Percentiles rank a stretch among this genome's conserved stretches.
Conservation (phyloP, 2,329 filamentous ascomycete species). For the Achaetomium macrosporum region DNA sequence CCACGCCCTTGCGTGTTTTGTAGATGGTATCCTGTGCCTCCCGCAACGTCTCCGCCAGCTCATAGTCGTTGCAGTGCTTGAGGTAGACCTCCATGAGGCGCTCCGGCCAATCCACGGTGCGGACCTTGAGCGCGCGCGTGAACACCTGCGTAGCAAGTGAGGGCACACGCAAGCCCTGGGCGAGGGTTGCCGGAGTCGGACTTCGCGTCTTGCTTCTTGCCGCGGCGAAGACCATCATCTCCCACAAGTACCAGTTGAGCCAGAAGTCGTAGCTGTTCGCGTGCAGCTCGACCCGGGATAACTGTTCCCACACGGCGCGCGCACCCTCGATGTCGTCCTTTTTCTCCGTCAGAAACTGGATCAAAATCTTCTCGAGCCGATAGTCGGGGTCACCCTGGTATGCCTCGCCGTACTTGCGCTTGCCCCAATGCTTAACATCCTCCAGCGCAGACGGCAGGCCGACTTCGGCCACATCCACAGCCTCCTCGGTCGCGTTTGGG, state of each 20-base stretch:
- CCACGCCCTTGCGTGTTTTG: conserved; percentile 58
- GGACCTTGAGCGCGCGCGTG: conserved; percentile 58
- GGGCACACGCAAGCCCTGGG: conserved; percentile 56
- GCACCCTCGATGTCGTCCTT: conserved; percentile 73
- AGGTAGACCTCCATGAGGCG: conserved; percentile 67
- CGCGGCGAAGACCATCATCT: conserved; percentile 60
- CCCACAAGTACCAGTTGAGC: conserved; percentile 87
- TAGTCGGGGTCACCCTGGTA: conserved; percentile 86
- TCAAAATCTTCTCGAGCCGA: conserved; percentile 83
- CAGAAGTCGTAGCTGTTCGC: conserved; percentile 87
- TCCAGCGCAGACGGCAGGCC: conserved; percentile 82
- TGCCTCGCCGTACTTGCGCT: conserved; percentile 63
- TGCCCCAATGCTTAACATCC: conserved; percentile 74
- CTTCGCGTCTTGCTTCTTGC: conserved; percentile 47
- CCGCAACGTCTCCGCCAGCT: conserved; percentile 69
- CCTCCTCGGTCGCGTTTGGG: conserved; percentile 68
- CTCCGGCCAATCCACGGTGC: conserved; percentile 69
- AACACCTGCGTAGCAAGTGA: conserved; percentile 70
- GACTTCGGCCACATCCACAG: conserved; percentile 82
- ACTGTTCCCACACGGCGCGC: conserved; percentile 67
- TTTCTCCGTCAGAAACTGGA: conserved; percentile 84
- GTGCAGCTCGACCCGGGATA: conserved; percentile 58
- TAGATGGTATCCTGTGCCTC: conserved; percentile 68
- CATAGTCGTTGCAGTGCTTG: conserved; percentile 84
- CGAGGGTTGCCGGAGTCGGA: conserved; percentile 41